A percentile compares a stretch with the other conserved stretches of the same genome.
Evolutionary conservation across 345 rosid species (phyloP).

Genomic region (Bruguiera gymnorhiza): DNA sequence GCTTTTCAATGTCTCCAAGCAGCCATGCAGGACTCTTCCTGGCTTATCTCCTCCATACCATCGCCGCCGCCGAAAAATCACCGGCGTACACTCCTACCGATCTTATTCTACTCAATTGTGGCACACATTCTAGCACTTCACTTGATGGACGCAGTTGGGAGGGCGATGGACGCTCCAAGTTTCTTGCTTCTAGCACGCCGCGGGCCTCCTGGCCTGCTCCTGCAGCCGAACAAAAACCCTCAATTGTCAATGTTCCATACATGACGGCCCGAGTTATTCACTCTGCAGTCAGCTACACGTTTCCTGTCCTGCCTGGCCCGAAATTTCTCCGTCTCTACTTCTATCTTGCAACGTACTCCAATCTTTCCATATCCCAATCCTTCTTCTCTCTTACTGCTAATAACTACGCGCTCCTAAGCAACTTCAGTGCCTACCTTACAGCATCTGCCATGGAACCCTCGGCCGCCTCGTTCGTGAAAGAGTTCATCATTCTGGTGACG

Average conservation of each 20-base stretch:
- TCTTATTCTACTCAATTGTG: slow-evolving; percentile 19
- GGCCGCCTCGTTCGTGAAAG: background rate
- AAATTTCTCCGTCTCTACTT: slow-evolving; percentile 29
- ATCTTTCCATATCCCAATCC: background rate
- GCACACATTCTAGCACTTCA: slow-evolving; percentile 7
- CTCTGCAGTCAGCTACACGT: slow-evolving; percentile 28
- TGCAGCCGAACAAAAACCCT: background rate
- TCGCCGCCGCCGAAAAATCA: background rate
- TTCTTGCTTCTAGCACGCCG: background rate
- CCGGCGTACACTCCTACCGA: slow-evolving; percentile 4
- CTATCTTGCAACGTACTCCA: slow-evolving; percentile 3
- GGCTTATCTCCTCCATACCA: background rate
- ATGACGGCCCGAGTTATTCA: slow-evolving; percentile 19
- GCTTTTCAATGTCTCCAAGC: background rate
- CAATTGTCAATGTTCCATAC: slow-evolving; percentile 4
- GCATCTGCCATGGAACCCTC: background rate
- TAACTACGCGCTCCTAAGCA: slow-evolving; percentile 5
- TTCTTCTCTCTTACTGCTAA: slow-evolving; percentile 8
- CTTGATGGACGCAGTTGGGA: slow-evolving; percentile 18
- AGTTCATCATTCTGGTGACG: background rate
- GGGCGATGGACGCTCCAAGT: slow-evolving; percentile 22
- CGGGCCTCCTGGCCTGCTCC: background rate
- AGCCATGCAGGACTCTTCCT: background rate
- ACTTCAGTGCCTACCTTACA: slow-evolving; percentile 13
- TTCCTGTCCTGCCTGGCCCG: slow-evolving; percentile 30